A percentile compares a stretch with the other conserved stretches of the same genome.
Evolutionary conservation across 2,329 filamentous ascomycete species (phyloP).

Genomic region (Penicillium verrucosum): DNA sequence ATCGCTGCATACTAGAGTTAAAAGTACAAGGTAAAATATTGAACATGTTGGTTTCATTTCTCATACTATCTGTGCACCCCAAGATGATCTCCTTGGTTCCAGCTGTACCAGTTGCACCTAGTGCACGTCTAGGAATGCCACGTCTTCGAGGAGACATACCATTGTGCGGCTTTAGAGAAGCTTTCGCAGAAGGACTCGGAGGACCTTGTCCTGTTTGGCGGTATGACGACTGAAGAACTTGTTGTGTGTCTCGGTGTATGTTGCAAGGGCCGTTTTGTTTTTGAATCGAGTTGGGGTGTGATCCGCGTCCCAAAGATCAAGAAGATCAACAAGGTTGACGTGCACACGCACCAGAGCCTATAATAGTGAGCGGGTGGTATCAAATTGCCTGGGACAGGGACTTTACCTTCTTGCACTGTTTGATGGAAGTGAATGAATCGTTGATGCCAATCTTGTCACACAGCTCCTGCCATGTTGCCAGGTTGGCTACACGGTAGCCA

Average conservation of each 20-base stretch:
- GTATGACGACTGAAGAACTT: neutral
- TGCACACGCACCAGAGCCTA: conserved; percentile 24
- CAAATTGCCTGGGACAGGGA: neutral
- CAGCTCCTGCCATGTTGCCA: conserved; percentile 25
- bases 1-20: neutral
- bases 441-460: conserved; percentile 26
- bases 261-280: neutral
- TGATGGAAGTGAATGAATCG: conserved; percentile 19
- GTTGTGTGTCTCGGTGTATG: neutral
- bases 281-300: neutral
- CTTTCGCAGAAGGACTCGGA: neutral
- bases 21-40: neutral
- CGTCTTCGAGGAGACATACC: neutral
- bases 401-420: conserved; percentile 27
- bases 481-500: conserved; percentile 7
- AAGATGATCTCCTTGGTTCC: neutral
- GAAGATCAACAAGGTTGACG: conserved; percentile 32
- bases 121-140: neutral
- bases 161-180: neutral
- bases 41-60: neutral
- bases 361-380: neutral
- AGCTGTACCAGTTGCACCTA: neutral
- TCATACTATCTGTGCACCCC: neutral
- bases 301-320: conserved; percentile 21
- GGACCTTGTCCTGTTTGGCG: neutral